Percentiles rank a stretch among this genome's conserved stretches.
phyloP scores from a whole-genome alignment of 2,329 filamentous ascomycete species.

The Rugonectria rugulosa region DNA sequence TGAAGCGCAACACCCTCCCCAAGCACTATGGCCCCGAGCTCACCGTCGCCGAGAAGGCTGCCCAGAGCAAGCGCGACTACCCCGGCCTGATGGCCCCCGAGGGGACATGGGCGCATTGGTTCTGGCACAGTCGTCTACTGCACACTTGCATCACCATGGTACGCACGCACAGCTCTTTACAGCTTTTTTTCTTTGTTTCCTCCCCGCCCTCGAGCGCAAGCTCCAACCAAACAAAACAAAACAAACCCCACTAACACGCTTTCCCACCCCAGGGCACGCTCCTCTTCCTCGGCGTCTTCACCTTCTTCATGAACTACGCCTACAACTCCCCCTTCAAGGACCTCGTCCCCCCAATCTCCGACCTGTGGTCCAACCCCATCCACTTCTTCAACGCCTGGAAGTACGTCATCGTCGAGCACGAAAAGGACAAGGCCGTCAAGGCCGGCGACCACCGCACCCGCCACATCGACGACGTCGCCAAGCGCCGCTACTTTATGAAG shows the following conservation, averaged over 20 bases:
- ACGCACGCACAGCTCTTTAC: conserved; percentile 38
- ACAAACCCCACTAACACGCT: conserved; percentile 11
- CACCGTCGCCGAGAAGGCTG: conserved; percentile 68
- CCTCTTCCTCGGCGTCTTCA: conserved; percentile 71
- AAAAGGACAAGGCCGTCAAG: conserved; percentile 72
- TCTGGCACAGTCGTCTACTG: conserved; percentile 77
- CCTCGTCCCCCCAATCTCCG: conserved; percentile 75
- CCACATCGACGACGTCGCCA: conserved; percentile 84
- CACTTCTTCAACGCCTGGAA: conserved; percentile 69
- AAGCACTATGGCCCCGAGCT: conserved; percentile 79
- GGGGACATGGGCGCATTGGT: conserved; percentile 84
- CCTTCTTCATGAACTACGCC: conserved; percentile 81
- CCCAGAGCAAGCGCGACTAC: conserved; percentile 76
- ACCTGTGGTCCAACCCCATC: conserved; percentile 75
- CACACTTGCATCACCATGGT: conserved; percentile 89
- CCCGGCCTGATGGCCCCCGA: conserved; percentile 88
- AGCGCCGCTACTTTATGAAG: conserved; percentile 84
- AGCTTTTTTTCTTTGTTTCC: too few species aligned
- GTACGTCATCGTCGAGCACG: conserved; percentile 79
- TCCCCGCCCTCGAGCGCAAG: not conserved
- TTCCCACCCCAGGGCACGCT: conserved; percentile 73
- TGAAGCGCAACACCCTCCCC: conserved; percentile 63
- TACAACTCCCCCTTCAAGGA: conserved; percentile 80
- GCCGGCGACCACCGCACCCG: conserved; percentile 76
- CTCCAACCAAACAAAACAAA: not conserved